These are phyloP conservation scores for Malus hybrid DNA, from an alignment of 331 rosid genomes.

Conservation along the genomic window DNA sequence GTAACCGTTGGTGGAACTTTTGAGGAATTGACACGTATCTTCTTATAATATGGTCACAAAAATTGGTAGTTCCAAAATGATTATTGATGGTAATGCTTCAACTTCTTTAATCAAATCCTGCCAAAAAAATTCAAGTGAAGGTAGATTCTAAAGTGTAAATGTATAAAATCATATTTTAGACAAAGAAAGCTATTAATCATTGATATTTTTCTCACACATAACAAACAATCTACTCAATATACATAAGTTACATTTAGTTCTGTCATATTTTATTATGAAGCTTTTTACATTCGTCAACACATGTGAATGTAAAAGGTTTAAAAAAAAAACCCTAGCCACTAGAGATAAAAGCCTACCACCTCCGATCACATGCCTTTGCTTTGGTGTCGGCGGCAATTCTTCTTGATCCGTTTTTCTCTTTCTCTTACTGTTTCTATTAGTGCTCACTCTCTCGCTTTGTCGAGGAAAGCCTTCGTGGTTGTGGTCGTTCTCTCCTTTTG, in stretches of 20 bases:
- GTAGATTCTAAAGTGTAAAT: background rate
- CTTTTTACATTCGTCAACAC: background rate
- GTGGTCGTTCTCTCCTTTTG: background rate
- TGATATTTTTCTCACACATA: background rate
- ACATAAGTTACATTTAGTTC: too few species aligned
- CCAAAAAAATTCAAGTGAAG: background rate
- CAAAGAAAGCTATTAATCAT: background rate
- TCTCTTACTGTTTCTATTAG: background rate
- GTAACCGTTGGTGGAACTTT: background rate
- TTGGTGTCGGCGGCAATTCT: fast-evolving
- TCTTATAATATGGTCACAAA: background rate
- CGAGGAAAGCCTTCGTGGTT: too few species aligned
- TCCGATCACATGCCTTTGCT: background rate
- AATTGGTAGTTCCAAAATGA: background rate
- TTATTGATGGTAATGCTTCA: background rate
- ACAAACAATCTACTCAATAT: background rate
- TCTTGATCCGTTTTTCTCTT: background rate
- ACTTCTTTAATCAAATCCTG: background rate
- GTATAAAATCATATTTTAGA: background rate
- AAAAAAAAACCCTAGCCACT: background rate
- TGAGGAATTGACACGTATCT: background rate
- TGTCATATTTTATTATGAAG: too few species aligned
- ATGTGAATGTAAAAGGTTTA: too few species aligned
- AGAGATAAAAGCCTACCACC: background rate
- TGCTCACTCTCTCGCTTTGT: background rate